Evolutionary conservation across 768 basidiomycete species (phyloP).

Genomic region (Termitomyces sp.): DNA sequence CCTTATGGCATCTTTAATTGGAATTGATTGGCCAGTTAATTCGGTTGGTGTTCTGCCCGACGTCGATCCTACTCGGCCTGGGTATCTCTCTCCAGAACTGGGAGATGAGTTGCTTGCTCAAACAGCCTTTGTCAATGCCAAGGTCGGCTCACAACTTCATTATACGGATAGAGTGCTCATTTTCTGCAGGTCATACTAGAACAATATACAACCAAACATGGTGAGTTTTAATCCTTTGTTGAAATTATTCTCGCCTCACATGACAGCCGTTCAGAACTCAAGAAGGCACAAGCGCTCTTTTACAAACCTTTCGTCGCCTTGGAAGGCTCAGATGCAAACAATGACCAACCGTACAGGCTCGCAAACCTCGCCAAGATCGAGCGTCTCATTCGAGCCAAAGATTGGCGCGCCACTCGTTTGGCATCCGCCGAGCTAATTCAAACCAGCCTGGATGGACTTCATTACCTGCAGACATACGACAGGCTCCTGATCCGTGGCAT

Average conservation of each 20-base stretch:
- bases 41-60: slow-evolving; percentile 82
- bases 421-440: slow-evolving; percentile 52
- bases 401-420: slow-evolving; percentile 50
- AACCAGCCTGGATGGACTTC: slow-evolving; percentile 56
- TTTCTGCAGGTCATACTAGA: slow-evolving; percentile 60
- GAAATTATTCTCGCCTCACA: slow-evolving; percentile 1
- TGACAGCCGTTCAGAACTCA: slow-evolving; percentile 46
- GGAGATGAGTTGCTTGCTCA: slow-evolving; percentile 53
- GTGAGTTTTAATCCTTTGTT: slow-evolving; percentile 36
- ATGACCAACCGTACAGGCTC: slow-evolving; percentile 32
- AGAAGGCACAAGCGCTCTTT: slow-evolving; percentile 52
- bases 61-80: slow-evolving; percentile 56
- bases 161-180: not conserved
- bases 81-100: slow-evolving; percentile 49
- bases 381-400: slow-evolving; percentile 35
- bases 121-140: slow-evolving; percentile 63
- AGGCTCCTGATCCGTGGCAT: slow-evolving; percentile 67
- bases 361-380: slow-evolving; percentile 42
- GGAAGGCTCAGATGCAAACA: slow-evolving; percentile 24
- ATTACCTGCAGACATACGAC: slow-evolving; percentile 86
- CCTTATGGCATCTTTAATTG: slow-evolving; percentile 74
- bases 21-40: slow-evolving; percentile 76
- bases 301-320: slow-evolving; percentile 64
- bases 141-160: slow-evolving; percentile 32
- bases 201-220: slow-evolving; percentile 75